These are phyloP conservation scores for Ganoderma lingzhi DNA, from an alignment of 1,284 basidiomycete genomes.

Conservation along the genomic window DNA sequence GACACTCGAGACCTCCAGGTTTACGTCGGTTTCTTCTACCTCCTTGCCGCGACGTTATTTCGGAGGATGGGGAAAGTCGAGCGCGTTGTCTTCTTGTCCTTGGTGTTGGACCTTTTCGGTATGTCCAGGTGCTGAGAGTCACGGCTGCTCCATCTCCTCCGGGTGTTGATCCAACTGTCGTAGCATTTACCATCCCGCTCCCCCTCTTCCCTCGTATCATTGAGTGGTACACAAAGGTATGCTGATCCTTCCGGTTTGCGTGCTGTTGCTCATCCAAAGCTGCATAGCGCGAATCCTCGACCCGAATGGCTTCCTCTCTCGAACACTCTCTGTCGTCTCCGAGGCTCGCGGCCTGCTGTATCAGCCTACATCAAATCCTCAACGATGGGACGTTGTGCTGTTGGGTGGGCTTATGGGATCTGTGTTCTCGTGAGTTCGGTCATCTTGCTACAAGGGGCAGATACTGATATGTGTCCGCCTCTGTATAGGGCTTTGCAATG, in stretches of 20 bases:
- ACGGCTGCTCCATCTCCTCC: neutral
- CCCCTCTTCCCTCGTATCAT: slow-evolving; percentile 90
- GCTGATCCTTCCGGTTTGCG: slow-evolving; percentile 27
- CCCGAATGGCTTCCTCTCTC: slow-evolving; percentile 73
- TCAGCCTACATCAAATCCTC: slow-evolving; percentile 64
- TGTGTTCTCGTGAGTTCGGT: slow-evolving; percentile 77
- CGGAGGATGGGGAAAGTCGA: slow-evolving; percentile 69
- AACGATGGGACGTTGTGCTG: slow-evolving; percentile 87
- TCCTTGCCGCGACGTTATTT: neutral
- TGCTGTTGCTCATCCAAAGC: neutral
- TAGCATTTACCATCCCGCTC: slow-evolving; percentile 93
- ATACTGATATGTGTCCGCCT: slow-evolving; percentile 19
- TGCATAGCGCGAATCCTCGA: slow-evolving; percentile 72
- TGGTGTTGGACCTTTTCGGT: slow-evolving; percentile 88
- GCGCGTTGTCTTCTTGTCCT: slow-evolving; percentile 82
- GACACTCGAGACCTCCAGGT: slow-evolving; percentile 4
- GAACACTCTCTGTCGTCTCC: slow-evolving; percentile 71
- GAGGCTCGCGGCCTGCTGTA: slow-evolving; percentile 69
- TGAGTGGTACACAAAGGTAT: slow-evolving; percentile 86
- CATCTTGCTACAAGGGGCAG: neutral
- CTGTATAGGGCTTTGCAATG: slow-evolving; percentile 78
- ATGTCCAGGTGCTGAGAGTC: slow-evolving; percentile 30
- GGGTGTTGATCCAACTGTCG: neutral
- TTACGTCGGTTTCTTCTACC: neutral
- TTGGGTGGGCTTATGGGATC: slow-evolving; percentile 90